Base-by-base conservation (phyloP, 2,329 filamentous ascomycete species). In the Botrytis elliptica region DNA sequence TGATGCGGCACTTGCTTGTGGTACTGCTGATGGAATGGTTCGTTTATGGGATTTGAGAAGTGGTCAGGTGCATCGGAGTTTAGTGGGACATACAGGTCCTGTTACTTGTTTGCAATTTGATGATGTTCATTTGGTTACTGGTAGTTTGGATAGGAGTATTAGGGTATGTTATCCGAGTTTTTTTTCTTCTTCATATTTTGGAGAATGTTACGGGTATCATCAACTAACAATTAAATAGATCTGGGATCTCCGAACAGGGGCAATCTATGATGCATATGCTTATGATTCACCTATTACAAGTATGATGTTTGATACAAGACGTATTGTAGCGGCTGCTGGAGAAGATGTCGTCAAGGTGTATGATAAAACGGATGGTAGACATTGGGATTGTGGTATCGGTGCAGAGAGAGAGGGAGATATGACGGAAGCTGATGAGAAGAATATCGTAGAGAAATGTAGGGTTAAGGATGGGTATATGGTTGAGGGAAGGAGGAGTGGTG, bases 291-390 rank as follows among this genome's bases (percentile, higher is more conserved):
- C 95, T 0, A 89, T 99, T 73, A 97, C 94, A 46, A 93, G 92
- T 85, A 97, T 98, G 94, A 97, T 97, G 91, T 99, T 99, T 82
- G 96, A 99, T 83, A 85, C 89, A 22, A 91, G 95, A 70, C 90
- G 95, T 69, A 99, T 99, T 77, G 94, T 96, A 49, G 90, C 92
- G 70, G 95, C 96, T 3, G 94, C 94, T 0, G 93, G 95, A 60
- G 96, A 98, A 83, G 91, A 94, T 79, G 94, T 98, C 38, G 95
- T 96, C 78, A 99, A 99, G 84, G 92, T 99, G 74, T 99, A 98
- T 84, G 96, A 99, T 85, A 98, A 98, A 87, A 91, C 94, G 4
- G 96, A 99, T 81, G 94, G 94, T 59, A 87, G 93, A 75, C 96
- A 98, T 83, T 99, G 96, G 96, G 94, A 97, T 82, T 98, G 95